Percentiles rank a stretch among this genome's conserved stretches.
Conservation (phyloP, 257 asterid genomes). For the Rubia yunnanensis region DNA sequence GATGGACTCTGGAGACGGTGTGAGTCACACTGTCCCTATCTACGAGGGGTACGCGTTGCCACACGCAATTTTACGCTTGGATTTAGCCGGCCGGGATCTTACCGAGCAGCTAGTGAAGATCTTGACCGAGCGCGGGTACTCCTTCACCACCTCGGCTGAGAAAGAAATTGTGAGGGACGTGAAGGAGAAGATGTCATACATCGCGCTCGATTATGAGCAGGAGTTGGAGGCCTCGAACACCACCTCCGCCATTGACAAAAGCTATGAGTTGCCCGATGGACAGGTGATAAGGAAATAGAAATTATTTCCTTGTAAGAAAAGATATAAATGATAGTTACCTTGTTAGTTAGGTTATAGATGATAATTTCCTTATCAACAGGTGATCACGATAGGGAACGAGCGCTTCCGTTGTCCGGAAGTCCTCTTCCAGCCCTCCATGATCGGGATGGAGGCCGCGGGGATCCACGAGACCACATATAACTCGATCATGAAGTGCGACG, state of each 20-base stretch:
- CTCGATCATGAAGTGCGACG: conserved; percentile 39
- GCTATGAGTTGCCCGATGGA: conserved; percentile 35
- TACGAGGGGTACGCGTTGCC: conserved; percentile 38
- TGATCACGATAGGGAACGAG: conserved; percentile 31
- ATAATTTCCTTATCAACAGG: conserved; percentile 31
- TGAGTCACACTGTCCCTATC: conserved; percentile 35
- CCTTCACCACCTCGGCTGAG: conserved; percentile 38
- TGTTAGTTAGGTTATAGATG: too few species aligned
- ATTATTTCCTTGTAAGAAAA: too few species aligned
- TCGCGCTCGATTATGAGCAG: conserved; percentile 33
- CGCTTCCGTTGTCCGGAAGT: conserved; percentile 38
- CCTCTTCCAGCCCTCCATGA: conserved; percentile 37
- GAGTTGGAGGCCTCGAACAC: conserved; percentile 34
- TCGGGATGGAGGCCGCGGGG: conserved; percentile 37
- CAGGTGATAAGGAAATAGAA: conserved; percentile 30
- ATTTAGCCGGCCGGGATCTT: conserved; percentile 37
- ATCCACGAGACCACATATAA: conserved; percentile 34
- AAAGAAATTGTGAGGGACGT: conserved; percentile 34
- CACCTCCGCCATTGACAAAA: conserved; percentile 30
- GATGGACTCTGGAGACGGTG: conserved; percentile 41
- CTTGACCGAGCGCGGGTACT: conserved; percentile 37
- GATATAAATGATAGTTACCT: too few species aligned
- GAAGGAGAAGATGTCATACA: conserved; percentile 32
- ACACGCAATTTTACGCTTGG: conserved; percentile 35
- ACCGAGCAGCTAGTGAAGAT: conserved; percentile 30